Evolutionary conservation across 257 asterid genomes (phyloP), one percentile per base, ranked within the genome.

Genomic region (Datura wrightii): DNA sequence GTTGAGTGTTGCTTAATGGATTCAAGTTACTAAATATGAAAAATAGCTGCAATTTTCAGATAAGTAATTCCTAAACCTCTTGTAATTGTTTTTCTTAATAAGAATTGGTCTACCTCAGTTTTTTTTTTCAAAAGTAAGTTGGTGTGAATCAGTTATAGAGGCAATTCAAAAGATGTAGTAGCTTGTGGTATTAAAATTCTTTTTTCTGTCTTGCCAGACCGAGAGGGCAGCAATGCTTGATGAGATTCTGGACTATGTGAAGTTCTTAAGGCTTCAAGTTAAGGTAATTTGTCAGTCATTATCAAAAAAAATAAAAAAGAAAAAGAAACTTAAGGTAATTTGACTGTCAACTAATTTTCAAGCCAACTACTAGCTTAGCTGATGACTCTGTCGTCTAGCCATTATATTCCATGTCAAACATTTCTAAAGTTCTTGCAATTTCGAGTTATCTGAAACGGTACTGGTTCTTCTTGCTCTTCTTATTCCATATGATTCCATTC

Each of bases 211-310:
- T 90, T 83, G 79, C 84, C 94, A 94, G 98, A 91, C 93, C 59
- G 98, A 94, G 85, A 90, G 94, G 90, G 98, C 97, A 6, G 97
- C 97, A 19, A 94, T 94, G 98, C 97, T 94, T 74, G 97, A 94
- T 80, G 97, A 93, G 89, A 92, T 94, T 86, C 92, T 94, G 89
- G 98, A 94, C 88, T 94, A 94, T 84, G 98, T 94, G 86, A 94
- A 94, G 85, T 93, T 94, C 88, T 85, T 94, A 79, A 91, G 97
- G 92, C 98, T 94, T 89, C 98, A 94, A 89, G 97, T 94, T 84
- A 94, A 93, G 97, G 98, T 92, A 87, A 86, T 6, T 13, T 76
- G 48, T n/a, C 24, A 24, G 54, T 65, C 5, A 34, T 62, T 62
- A 24, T 41, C 3, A 4, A 11, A 19, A 41, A 69, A 59, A 59